Evolutionary conservation across 192 early-diverging fungal genomes (phyloP), one percentile per base, ranked within the genome.

Genomic region (Coemansia sp.): DNA sequence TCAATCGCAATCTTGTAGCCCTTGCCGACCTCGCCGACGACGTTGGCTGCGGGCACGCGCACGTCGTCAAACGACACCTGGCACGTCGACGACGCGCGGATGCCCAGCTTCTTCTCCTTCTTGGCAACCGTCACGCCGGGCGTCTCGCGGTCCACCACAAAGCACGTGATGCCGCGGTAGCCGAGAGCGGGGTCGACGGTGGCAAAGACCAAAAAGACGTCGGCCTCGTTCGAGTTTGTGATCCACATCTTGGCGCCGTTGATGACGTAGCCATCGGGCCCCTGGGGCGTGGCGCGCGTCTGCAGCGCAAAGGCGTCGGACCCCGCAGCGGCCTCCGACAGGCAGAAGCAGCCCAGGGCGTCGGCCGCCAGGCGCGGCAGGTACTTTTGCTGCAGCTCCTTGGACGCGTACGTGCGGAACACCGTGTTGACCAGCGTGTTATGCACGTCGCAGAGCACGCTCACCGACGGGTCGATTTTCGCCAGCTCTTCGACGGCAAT

Each of bases 1-100:
- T 95, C 94, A 60, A 99, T 99, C 51, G 97, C 96, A 62, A 93
- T 94, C 84, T 96, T 99, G 91, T 99, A 99, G 38, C 97, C 97
- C 84, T 95, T 91, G 65, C 95, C 95, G 53, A 97, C 85, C 68
- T 96, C 92, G 47, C 97, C 97, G 10, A 99, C 76, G 22, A 99
- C 86, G 76, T 96, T 95, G 42, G 77, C 78, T 27, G 85, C 92
- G 36, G 97, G 97, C 37, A 99, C 91, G 39, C 83, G 82, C 58
- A 97, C 76, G 51, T 94, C 92, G 71, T 99, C 97, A 86, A 99
- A 97, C 68, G 89, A 90, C 47, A 99, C 79, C 59, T 88, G 89
- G 75, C 96, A 99, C 5, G 97, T 99, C 17, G 94, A 96, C 2
- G 97, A 99, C 6, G 94, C 90, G 67, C 94, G 91, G 75, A 99